Base-by-base conservation (phyloP, 202 grass and related monocot species). In the Cymbopogon flexuosus region DNA sequence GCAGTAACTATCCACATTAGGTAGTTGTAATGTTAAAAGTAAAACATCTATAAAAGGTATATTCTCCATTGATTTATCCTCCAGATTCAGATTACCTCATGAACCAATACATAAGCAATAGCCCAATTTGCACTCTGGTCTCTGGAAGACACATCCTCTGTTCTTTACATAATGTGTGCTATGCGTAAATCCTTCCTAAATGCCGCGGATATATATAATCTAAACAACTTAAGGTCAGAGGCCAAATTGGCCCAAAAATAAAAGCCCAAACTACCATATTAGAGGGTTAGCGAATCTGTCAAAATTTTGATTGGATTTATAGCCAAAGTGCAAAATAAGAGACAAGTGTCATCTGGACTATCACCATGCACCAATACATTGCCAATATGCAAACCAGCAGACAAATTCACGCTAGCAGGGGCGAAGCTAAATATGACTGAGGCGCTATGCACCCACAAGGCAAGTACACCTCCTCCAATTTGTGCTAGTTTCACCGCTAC, bases 1-100 rank as follows among this genome's bases (percentile, higher is more conserved):
- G 42, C 45, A 60, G 54, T 63, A 75, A 68, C 22, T 79, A 13
- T 65, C 47, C 46, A 70, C 34, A 46, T 69, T 43, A 69, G 12
- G 18, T 0, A 24, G 2, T 63, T 35, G 5, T 21, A 58, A 65
- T 72, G 24, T 37, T 57, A 7, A 77, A 77, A 8, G 2, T 5
- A 10, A 18, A 70, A 33, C 2, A 1, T 41, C 3, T 18, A 10
- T 54, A 41, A 21, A 72, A 63, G 2, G 10, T 39, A 71, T 22
- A 2, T 52, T 73, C 60, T 72, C 68, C 11, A 51, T 36, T 36
- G 3, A 37, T 69, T 8, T 73, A 81, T 49, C 21, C 1, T 52
- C 15, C 1, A 9, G 22, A 81, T n/a, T 75, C 3, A 13, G 16
- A 81, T n/a, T 75, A 18, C 3, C 62, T 76, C 43, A 77, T 65